phyloP scores from a whole-genome alignment of 352 stramenopile species.

The Nothophytophthora sp. region DNA sequence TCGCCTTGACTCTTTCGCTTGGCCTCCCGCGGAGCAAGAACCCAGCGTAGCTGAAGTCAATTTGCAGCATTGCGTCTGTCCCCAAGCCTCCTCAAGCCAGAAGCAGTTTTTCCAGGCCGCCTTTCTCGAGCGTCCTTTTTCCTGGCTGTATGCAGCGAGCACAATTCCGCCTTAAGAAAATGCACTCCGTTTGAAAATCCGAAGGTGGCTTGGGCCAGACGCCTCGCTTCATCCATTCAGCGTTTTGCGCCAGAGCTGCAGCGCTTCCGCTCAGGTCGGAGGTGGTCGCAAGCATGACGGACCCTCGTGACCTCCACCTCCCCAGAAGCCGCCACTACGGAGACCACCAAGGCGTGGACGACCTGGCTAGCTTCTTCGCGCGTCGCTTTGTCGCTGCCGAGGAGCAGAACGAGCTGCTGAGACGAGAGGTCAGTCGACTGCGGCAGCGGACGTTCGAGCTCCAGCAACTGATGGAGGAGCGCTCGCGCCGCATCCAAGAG shows the following conservation, averaged over 20 bases:
- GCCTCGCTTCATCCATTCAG: not conserved
- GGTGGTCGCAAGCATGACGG: not conserved
- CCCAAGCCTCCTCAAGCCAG: no score
- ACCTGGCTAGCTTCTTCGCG: not conserved
- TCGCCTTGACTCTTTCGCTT: not conserved
- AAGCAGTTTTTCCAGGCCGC: conserved; percentile 1
- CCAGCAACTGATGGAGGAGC: not conserved
- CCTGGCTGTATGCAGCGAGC: conserved; percentile 8
- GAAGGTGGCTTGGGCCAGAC: conserved; percentile 5
- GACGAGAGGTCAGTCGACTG: conserved; percentile 3
- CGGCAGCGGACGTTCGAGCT: not conserved
- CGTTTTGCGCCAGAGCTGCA: not conserved
- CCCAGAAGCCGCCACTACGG: not conserved
- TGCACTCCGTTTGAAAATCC: conserved; percentile 8
- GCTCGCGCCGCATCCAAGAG: conserved; percentile 3
- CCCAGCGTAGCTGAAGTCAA: no score
- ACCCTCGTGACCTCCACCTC: not conserved
- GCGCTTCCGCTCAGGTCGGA: not conserved
- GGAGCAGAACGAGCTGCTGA: conserved; percentile 9
- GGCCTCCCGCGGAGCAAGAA: no score
- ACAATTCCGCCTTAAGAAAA: conserved; percentile 1
- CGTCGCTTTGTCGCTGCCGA: conserved; percentile 3
- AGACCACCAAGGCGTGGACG: not conserved
- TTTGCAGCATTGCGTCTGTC: conserved; percentile 1
- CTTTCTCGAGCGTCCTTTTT: conserved; percentile 5